Evolutionary conservation across 805 yeast genomes (phyloP), one percentile per base, ranked within the genome.

Genomic region (Pichia membranifaciens): DNA sequence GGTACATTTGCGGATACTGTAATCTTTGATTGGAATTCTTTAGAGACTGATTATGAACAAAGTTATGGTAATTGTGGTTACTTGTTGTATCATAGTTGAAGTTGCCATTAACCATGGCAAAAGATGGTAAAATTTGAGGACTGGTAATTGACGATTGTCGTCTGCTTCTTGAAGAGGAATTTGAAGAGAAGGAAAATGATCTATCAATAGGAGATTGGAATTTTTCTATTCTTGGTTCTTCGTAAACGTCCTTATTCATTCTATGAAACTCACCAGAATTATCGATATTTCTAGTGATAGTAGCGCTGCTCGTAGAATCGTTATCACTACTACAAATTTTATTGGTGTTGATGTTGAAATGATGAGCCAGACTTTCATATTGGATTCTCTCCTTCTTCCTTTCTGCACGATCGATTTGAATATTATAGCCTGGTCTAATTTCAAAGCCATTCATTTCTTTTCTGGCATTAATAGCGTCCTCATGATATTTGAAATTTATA

Each of bases 391-490:
- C 68, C 44, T 57, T 61, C 43, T 54, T 49, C 59, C 76, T 59
- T 65, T 75, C 72, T 51, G 81, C 75, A 57, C 77, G 58, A 39
- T 73, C 68, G 42, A 81, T 66, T 54, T 57, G 54, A 18, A 66
- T 46, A 8, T 44, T 48, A 38, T 39, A 51, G 12, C 64, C 67
- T 0, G 58, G 56, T n/a, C 44, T 59, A 9, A 78, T 55, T 41
- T 65, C 71, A 31, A 63, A 43, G 25, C 72, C 72, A 55, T 76
- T 70, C 49, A 84, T 69, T 38, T 65, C 69, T 41, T 72, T 72
- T 28, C 81, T 70, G 2, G 79, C 75, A 18, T 56, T 62, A 35
- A 78, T 54, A 1, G 82, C 78, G 51, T 73, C 74, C 17, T 69
- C 71, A 56, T 76, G 81, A 35, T 58, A 64, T 17, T 61, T 59